Evolutionary conservation across 768 basidiomycete species (phyloP).

Genomic region (Candolleomyces efflorescens): DNA sequence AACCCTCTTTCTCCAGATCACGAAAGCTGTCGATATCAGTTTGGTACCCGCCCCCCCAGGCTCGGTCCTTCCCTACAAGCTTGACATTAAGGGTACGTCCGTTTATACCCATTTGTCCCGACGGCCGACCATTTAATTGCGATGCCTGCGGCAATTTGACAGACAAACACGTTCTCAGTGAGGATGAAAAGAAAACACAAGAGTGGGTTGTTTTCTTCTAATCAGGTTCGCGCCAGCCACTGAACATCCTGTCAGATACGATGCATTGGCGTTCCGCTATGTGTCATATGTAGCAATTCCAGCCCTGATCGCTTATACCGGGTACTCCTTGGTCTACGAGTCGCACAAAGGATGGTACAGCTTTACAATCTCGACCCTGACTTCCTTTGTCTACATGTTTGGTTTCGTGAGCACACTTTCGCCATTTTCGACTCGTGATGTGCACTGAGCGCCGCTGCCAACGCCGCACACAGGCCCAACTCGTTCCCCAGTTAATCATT

Average conservation of each 20-base stretch:
- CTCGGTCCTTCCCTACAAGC: conserved; percentile 68
- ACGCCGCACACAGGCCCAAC: conserved; percentile 59
- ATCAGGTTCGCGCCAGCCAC: conserved; percentile 1
- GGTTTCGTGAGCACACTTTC: conserved; percentile 75
- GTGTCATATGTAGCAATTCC: conserved; percentile 90
- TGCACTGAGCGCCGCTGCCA: conserved; percentile 7
- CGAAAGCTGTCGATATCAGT: conserved; percentile 86
- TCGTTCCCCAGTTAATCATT: conserved; percentile 87
- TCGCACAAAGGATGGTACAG: conserved; percentile 95
- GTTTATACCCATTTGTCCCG: conserved; percentile 11
- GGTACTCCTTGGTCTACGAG: conserved; percentile 78
- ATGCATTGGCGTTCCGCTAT: conserved; percentile 90
- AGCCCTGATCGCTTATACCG: conserved; percentile 66
- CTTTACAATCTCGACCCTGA: conserved; percentile 89
- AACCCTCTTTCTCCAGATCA: conserved; percentile 47
- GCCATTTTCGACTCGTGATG: background rate
- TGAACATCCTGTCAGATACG: conserved; percentile 52
- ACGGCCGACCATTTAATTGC: background rate
- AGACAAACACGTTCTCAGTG: conserved; percentile 94
- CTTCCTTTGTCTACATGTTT: conserved; percentile 94
- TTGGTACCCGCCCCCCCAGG: conserved; percentile 59
- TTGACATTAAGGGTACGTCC: conserved; percentile 73
- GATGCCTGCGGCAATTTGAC: conserved; percentile 5
- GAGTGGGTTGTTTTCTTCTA: conserved; percentile 52
- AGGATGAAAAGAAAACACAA: conserved; percentile 97